These are phyloP conservation scores for Sistotremastrum suecicum DNA, from an alignment of 768 basidiomycete genomes.

Conservation along the genomic window DNA sequence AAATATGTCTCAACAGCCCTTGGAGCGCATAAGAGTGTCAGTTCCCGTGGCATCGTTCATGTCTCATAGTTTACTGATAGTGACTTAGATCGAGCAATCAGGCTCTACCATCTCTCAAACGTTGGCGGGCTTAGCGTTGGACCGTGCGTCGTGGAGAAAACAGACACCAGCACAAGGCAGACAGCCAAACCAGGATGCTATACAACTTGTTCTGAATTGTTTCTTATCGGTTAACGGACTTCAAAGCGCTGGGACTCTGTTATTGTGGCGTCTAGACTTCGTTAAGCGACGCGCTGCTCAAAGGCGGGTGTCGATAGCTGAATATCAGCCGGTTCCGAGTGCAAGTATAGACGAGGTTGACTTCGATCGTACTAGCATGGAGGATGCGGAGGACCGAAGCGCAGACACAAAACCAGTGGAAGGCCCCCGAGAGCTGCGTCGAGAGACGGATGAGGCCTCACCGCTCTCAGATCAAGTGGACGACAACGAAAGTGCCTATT, in stretches of 20 bases:
- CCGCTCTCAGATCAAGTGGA: not conserved
- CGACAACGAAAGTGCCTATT: conserved; percentile 6
- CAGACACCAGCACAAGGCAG: conserved; percentile 9
- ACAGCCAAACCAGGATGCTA: conserved; percentile 16
- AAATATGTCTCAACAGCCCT: conserved; percentile 70
- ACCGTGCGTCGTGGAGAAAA: conserved; percentile 23
- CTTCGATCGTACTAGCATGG: conserved; percentile 2
- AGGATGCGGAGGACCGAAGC: conserved; percentile 18
- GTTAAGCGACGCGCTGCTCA: no score
- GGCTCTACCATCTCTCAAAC: conserved; percentile 64
- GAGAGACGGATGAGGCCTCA: not conserved
- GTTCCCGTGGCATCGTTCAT: conserved; percentile 11
- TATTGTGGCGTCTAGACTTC: conserved; percentile 35
- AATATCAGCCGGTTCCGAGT: no score
- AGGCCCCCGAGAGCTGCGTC: not conserved
- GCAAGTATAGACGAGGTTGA: no score
- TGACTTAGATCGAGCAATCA: conserved; percentile 51
- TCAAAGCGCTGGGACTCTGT: conserved; percentile 38
- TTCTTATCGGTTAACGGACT: conserved; percentile 44
- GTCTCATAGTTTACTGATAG: not conserved
- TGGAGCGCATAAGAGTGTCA: conserved; percentile 65
- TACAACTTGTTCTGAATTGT: conserved; percentile 40
- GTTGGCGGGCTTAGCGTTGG: conserved; percentile 53
- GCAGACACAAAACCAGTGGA: conserved; percentile 1
- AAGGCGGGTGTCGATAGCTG: no score